Evolutionary conservation across 805 yeast species (phyloP).

Genomic region (Metschnikowia corniflorae): DNA sequence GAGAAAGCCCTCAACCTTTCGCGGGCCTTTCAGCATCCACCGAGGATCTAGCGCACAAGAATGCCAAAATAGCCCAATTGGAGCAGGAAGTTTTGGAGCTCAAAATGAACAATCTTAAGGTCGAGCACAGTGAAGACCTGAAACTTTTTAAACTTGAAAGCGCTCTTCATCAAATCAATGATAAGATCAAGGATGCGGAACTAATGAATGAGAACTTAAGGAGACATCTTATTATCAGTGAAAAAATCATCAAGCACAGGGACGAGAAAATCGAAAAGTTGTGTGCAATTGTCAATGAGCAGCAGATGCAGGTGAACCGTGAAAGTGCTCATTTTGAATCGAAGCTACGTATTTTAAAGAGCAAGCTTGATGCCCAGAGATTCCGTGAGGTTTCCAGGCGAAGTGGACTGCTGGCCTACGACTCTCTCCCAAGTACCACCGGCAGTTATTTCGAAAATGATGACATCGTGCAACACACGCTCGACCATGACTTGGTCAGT

Average conservation of each 20-base stretch:
- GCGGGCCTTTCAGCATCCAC: conserved; percentile 2
- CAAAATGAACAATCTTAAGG: conserved; percentile 21
- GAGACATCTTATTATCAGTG: conserved; percentile 53
- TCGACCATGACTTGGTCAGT: neutral
- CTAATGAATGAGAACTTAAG: conserved; percentile 55
- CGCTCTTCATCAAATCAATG: conserved; percentile 53
- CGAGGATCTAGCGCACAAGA: conserved; percentile 15
- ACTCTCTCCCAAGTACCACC: conserved; percentile 5
- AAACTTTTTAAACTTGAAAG: conserved; percentile 53
- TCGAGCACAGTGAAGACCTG: conserved; percentile 42
- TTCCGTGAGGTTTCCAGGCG: conserved; percentile 12
- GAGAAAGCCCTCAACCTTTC: conserved; percentile 3
- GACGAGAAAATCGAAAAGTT: conserved; percentile 54
- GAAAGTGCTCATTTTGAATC: conserved; percentile 51
- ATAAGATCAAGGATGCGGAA: conserved; percentile 60
- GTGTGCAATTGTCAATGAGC: conserved; percentile 47
- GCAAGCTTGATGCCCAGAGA: conserved; percentile 16
- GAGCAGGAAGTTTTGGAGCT: conserved; percentile 17
- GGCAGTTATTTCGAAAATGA: conserved; percentile 7
- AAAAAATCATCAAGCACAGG: conserved; percentile 55
- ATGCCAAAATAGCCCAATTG: conserved; percentile 15
- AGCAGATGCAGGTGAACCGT: conserved; percentile 44
- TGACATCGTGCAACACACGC: conserved; percentile 1
- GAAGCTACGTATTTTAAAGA: conserved; percentile 26
- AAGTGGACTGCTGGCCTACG: conserved; percentile 7